These are phyloP conservation scores for Pyrenula massariospora DNA, from an alignment of 495 filamentous ascomycete species.

Conservation along the genomic window DNA sequence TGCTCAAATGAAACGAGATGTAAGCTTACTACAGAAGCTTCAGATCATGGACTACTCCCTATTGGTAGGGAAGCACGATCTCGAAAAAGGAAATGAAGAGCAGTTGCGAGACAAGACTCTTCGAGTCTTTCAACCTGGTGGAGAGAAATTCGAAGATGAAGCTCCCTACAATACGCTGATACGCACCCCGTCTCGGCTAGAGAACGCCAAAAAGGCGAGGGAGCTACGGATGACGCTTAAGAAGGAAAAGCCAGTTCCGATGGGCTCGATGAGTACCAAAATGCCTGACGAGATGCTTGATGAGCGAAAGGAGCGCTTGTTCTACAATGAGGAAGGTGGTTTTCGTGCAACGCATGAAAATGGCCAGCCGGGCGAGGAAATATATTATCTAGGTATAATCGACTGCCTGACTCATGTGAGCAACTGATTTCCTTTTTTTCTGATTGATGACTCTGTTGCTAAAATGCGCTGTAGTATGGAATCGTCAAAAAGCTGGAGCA, in stretches of 20 bases:
- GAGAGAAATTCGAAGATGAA: slow-evolving; percentile 45
- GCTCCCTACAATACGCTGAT: slow-evolving; percentile 52
- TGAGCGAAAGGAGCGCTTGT: slow-evolving; percentile 56
- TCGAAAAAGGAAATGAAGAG: slow-evolving; percentile 82
- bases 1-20: slow-evolving; percentile 78
- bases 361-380: slow-evolving; percentile 71
- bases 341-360: slow-evolving; percentile 90
- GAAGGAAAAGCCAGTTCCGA: slow-evolving; percentile 78
- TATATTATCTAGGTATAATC: slow-evolving; percentile 97
- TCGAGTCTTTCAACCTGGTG: slow-evolving; percentile 89
- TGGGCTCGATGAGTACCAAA: slow-evolving; percentile 68
- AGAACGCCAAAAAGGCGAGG: slow-evolving; percentile 82
- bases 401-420: slow-evolving; percentile 92
- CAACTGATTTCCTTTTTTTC: neutral
- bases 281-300: slow-evolving; percentile 83
- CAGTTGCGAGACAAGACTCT: slow-evolving; percentile 91
- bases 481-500: slow-evolving; percentile 80
- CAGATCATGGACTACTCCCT: slow-evolving; percentile 99
- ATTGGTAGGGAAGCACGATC: slow-evolving; percentile 86
- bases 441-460: slow-evolving; percentile 14
- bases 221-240: slow-evolving; percentile 89
- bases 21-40: slow-evolving; percentile 68
- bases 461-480: slow-evolving; percentile 54
- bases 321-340: slow-evolving; percentile 90
- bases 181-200: slow-evolving; percentile 88